Conservation (phyloP, 306 rosid species). For the Purshia tridentata region DNA sequence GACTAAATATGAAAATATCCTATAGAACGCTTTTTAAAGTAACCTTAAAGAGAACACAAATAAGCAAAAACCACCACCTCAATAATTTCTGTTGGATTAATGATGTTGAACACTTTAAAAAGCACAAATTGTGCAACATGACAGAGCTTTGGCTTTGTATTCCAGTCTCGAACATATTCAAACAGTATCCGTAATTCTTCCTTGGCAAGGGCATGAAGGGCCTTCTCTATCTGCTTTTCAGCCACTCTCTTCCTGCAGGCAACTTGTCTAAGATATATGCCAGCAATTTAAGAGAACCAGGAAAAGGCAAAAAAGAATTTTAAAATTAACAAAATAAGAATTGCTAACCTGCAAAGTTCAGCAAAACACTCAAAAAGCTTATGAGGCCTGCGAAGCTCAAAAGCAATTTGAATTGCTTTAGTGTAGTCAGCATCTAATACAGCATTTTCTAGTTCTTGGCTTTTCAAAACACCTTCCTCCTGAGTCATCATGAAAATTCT, state of each 20-base stretch:
- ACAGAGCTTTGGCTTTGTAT: slow-evolving; percentile 82
- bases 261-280: slow-evolving; percentile 24
- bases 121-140: slow-evolving; percentile 85
- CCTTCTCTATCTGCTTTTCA: slow-evolving; percentile 56
- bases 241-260: slow-evolving; percentile 62
- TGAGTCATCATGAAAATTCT: slow-evolving; percentile 42
- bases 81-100: slow-evolving; percentile 66
- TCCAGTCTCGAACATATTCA: slow-evolving; percentile 85
- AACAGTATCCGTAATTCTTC: slow-evolving; percentile 63
- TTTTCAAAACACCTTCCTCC: slow-evolving; percentile 90
- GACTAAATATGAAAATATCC: not conserved
- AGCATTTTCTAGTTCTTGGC: slow-evolving; percentile 95
- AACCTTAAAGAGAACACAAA: not conserved
- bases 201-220: slow-evolving; percentile 51
- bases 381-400: slow-evolving; percentile 83
- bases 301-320: not conserved
- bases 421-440: slow-evolving; percentile 74
- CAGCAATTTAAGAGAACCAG: not conserved
- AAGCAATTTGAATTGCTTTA: slow-evolving; percentile 84
- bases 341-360: slow-evolving; percentile 74
- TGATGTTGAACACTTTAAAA: slow-evolving; percentile 64
- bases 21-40: not conserved
- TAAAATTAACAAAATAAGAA: not conserved
- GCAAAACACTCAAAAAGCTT: slow-evolving; percentile 62
- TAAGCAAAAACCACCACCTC: slow-evolving; percentile 44